Evolutionary conservation across 2,329 filamentous ascomycete genomes (phyloP), one percentile per base, ranked within the genome.

Genomic region (Trichoderma sp.): DNA sequence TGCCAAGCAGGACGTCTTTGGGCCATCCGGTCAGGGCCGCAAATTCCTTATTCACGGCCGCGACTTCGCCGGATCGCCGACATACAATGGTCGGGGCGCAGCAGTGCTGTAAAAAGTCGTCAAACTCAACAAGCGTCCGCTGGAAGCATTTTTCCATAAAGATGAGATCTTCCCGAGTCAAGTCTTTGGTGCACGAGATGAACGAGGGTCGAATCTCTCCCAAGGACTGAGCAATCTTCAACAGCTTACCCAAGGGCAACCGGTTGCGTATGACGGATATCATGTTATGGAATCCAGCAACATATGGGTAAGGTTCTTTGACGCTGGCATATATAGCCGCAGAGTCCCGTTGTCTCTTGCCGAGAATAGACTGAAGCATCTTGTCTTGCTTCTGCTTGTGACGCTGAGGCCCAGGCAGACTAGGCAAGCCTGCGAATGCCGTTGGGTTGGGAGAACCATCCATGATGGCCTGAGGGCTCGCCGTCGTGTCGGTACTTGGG

Each of bases 91-190:
- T 97, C 0, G 96, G 96, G 4, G 94, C 96, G 49, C 93, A 93
- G 70, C 91, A 93, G 72, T 93, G 90, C 68, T 92, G 89, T 83
- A 97, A 91, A 73, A 96, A 96, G 72, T 97, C 93, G 77, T 98
- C 93, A 75, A 97, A 96, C 77, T 97, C 94, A 76, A 94, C 93
- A 13, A 98, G 84, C 0, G 93, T 96, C 46, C 96, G 89, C 79
- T 99, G 96, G 77, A 98, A 93, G 75, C 92, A 96, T 81, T 97
- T 97, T 79, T 99, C 96, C 91, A 97, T 97, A 79, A 98, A 97
- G 26, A 99, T 90, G 32, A 98, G 84, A 79, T 99, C 96, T 75
- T 96, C 91, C 21, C 90, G 85, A 72, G 93, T 94, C 70, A 98
- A 83, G n/a, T 93, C 94, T 75, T 92, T 92, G 24, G 93, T 97